Evolutionary conservation across 495 filamentous ascomycete genomes (phyloP), one percentile per base, ranked within the genome.

Genomic region (Penicillium ucsense): DNA sequence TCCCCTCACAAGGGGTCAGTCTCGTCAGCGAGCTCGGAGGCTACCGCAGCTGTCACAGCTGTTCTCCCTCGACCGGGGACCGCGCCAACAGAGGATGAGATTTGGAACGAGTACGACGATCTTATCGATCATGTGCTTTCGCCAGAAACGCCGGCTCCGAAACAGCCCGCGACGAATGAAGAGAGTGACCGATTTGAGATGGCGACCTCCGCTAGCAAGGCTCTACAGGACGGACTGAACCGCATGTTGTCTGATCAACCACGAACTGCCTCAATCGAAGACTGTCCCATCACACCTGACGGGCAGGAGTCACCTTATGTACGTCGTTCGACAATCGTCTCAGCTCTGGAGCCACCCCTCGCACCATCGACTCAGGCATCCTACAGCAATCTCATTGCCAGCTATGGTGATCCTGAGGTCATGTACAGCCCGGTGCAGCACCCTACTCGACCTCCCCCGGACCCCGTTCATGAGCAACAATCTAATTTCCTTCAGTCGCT

Each of bases 41-140:
- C 75, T n/a, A 65, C 70, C 55, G 63, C 71, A 45, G 73, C 73
- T 5, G 75, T 79, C 5, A 84, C 77, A 8, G 83, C 84, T 28
- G 64, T 85, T 4, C 60, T 84, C 35, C 85, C 84, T 4, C 60
- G 66, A 10, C 69, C 77, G 8, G 72, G 65, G 31, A 74, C 77
- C 6, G 78, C 73, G 6, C 73, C 81, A 4, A 81, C 71, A 10
- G 84, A 89, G 53, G 92, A 97, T 55, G 92, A 97, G 57, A 76
- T 95, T 11, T 98, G 92, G 92, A 80, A 85, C 35, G 89, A 98
- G 62, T 97, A 92, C 52, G 83, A 96, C 60, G 92, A 97, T 57
- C 71, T 94, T 10, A 77, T 96, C 45, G 86, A 86, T 51, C 80
- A 88, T 39, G 79, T 84, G 8, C 70, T 80, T 10, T 80, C 79